Evolutionary conservation across 495 filamentous ascomycete genomes (phyloP), one percentile per base, ranked within the genome.

Genomic region (Penicillium atrosanguineum): DNA sequence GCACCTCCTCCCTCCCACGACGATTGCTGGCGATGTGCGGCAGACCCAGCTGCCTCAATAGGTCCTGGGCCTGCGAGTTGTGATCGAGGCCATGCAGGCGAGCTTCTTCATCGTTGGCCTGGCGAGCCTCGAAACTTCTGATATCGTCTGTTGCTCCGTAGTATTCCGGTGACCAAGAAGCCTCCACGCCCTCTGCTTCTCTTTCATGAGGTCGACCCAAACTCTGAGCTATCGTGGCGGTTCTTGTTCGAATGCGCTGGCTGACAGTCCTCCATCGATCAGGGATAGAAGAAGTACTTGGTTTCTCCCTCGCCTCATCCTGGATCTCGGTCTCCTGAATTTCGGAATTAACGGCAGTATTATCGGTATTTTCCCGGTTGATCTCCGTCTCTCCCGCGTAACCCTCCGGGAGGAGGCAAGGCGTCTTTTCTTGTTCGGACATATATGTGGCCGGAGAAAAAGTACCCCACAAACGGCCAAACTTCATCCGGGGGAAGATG

Each of bases 121-220:
- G 51, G 23, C 60, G 62, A 15, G 52, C 64, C 18, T 47, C 36
- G 23, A 42, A 61, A n/a, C 60, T 56, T 28, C 44, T 48, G 7
- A 69, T 46, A 36, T 71, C 68, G 21, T 71, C 68, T 0, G 58
- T 64, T 12, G 66, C 66, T 1, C 61, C 66, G 26, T 65, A 69
- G 21, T 55, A 44, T 26, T 71, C 68, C 8, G 68, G 62, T 8
- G 53, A 52, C 11, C 59, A 51, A n/a, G 55, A 50, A 0, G 60
- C 52, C 46, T 68, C 62, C 45, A 71, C 55, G 0, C 61, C 65
- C 56, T 69, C 65, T 6, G 55, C 66, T 1, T 59, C 55, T 44
- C 56, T 45, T 41, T 61, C 66, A 47, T 61, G 63, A 3, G 65
- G 61, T n/a, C 65, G 60, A 34, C 65, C 60, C 8, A 69, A 48